Percentiles rank a stretch among this genome's conserved stretches.
These are phyloP conservation scores for Syzygium grande DNA, from an alignment of 345 rosid species.

Conservation along the genomic window DNA sequence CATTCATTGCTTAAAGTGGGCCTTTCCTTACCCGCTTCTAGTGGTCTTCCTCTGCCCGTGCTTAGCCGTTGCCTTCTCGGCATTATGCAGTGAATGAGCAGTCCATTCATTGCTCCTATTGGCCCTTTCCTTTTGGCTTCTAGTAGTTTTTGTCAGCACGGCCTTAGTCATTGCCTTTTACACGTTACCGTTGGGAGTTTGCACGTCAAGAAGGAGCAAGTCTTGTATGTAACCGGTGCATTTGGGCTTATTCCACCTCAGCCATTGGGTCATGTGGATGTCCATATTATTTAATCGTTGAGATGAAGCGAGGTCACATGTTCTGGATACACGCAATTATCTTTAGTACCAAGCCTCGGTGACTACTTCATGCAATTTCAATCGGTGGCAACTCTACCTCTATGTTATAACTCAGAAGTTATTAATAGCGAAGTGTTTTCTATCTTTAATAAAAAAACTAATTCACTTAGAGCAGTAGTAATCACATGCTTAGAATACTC, in stretches of 20 bases:
- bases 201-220: not conserved
- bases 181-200: not conserved
- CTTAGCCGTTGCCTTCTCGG: not conserved
- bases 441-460: no score
- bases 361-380: not conserved
- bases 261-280: not conserved
- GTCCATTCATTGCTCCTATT: not conserved
- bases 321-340: no score
- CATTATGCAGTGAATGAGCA: not conserved
- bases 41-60: no score
- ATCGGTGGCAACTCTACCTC: not conserved
- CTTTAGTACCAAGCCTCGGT: no score
- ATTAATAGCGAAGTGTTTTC: not conserved
- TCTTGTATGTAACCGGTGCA: not conserved
- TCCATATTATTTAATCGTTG: not conserved
- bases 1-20: no score
- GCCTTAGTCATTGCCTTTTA: not conserved
- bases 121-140: not conserved
- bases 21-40: no score
- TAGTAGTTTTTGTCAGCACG: not conserved
- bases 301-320: not conserved
- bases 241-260: not conserved
- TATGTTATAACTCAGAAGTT: not conserved
- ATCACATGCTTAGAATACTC: not conserved
- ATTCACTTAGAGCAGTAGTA: not conserved